phyloP scores from a whole-genome alignment of 495 filamentous ascomycete genomes.

The Hypoxylon perforatum region DNA sequence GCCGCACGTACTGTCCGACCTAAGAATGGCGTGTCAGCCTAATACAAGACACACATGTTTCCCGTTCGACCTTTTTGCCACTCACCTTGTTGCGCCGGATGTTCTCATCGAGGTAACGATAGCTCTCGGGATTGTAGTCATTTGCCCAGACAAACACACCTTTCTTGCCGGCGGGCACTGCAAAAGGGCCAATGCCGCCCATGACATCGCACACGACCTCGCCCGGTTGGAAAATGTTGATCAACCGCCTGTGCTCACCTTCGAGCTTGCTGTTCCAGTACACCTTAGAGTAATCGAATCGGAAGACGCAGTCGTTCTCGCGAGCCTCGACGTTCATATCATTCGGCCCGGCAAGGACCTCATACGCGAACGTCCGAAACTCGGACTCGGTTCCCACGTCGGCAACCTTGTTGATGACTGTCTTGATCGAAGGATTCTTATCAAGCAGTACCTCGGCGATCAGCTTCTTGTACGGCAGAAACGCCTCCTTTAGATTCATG shows the following conservation, averaged over 20 bases:
- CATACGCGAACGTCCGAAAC: constrained; percentile 93
- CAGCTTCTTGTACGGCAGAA: constrained; percentile 81
- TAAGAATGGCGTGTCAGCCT: constrained; percentile 41
- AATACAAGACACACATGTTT: constrained; percentile 4
- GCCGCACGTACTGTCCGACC: constrained; percentile 77
- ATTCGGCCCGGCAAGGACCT: constrained; percentile 83
- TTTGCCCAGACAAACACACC: constrained; percentile 96
- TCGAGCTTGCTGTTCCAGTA: constrained; percentile 97
- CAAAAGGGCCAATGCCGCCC: constrained; percentile 97
- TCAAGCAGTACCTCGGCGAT: constrained; percentile 87
- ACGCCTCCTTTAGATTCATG: constrained; percentile 86
- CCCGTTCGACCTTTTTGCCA: background rate
- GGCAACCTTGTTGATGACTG: constrained; percentile 96
- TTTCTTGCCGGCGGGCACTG: constrained; percentile 89
- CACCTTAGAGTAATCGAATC: constrained; percentile 84
- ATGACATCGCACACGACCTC: constrained; percentile 97
- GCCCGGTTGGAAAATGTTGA: constrained; percentile 79
- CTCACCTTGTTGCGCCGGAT: constrained; percentile 80
- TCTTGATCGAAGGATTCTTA: constrained; percentile 81
- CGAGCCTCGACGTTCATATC: constrained; percentile 82
- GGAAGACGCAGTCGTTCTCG: constrained; percentile 71
- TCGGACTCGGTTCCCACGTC: constrained; percentile 84
- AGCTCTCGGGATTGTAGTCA: constrained; percentile 93
- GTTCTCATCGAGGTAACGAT: constrained; percentile 73
- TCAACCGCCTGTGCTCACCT: constrained; percentile 85